Evolutionary conservation across 805 yeast species (phyloP).

Genomic region (Zygotorulaspora sp.): DNA sequence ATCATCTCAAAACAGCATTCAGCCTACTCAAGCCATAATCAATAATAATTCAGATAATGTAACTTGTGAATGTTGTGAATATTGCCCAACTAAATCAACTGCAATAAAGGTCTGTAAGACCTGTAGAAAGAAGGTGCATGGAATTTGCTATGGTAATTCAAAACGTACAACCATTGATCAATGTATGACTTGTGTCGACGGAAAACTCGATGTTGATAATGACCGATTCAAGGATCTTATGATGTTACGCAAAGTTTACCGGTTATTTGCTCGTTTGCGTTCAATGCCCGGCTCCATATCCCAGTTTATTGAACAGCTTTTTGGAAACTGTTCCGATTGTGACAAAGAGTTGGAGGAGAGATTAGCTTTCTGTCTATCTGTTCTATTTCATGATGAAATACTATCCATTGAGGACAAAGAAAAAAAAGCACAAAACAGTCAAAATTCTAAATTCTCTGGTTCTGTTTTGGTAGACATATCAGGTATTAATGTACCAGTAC

Average conservation of each 20-base stretch:
- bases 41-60: slow-evolving; percentile 6
- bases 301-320: slow-evolving; percentile 13
- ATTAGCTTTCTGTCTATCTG: slow-evolving; percentile 15
- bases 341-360: slow-evolving; percentile 15
- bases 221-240: slow-evolving; percentile 30
- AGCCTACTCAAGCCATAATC: slow-evolving; percentile 32
- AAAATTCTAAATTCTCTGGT: slow-evolving; percentile 5
- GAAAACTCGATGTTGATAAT: slow-evolving; percentile 17
- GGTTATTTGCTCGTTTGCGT: slow-evolving; percentile 22
- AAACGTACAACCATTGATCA: slow-evolving; percentile 14
- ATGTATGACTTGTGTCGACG: slow-evolving; percentile 31
- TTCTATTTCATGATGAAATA: slow-evolving; percentile 19
- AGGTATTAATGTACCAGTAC: slow-evolving; percentile 16
- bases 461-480: slow-evolving; percentile 23
- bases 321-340: slow-evolving; percentile 12
- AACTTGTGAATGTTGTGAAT: slow-evolving; percentile 34
- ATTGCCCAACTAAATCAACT: slow-evolving; percentile 15
- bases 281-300: slow-evolving; percentile 21
- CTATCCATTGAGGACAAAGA: slow-evolving; percentile 6
- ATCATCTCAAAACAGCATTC: slow-evolving; percentile 22
- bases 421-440: slow-evolving; percentile 12
- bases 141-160: slow-evolving; percentile 35
- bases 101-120: slow-evolving; percentile 25
- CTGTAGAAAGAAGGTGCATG: slow-evolving; percentile 35
- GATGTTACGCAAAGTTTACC: slow-evolving; percentile 37